Percentiles rank a stretch among this genome's conserved stretches.
These are phyloP conservation scores for Pythium aquatile DNA, from an alignment of 352 stramenopile species.

Conservation along the genomic window DNA sequence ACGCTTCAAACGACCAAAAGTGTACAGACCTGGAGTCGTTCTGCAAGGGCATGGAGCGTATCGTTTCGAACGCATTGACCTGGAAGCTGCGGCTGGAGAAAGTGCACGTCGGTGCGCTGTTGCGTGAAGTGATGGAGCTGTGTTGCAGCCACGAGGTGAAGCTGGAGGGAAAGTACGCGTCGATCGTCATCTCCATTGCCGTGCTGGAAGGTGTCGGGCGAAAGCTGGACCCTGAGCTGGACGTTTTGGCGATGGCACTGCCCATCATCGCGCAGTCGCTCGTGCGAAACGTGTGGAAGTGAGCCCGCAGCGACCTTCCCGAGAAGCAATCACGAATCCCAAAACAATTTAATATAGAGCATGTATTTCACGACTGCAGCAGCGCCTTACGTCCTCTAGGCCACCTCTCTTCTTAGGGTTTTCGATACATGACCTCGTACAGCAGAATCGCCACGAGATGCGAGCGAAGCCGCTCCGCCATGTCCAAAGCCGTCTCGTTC, in stretches of 20 bases:
- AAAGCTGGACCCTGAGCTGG: slow-evolving; percentile 90
- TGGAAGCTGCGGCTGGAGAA: slow-evolving; percentile 69
- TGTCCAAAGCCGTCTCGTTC: slow-evolving; percentile 75
- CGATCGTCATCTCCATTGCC: slow-evolving; percentile 93
- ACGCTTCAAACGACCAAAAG: slow-evolving; percentile 38
- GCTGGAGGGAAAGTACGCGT: slow-evolving; percentile 93
- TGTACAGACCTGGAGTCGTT: slow-evolving; percentile 77
- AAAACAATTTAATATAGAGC: slow-evolving; percentile 3
- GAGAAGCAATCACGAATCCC: too few relatives aligned
- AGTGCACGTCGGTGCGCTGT: slow-evolving; percentile 69
- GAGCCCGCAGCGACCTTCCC: background rate
- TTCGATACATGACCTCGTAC: slow-evolving; percentile 69
- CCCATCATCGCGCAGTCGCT: slow-evolving; percentile 93
- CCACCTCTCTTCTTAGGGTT: slow-evolving; percentile 10
- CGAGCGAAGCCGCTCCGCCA: slow-evolving; percentile 70
- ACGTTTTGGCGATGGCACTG: slow-evolving; percentile 86
- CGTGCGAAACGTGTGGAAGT: slow-evolving; percentile 65
- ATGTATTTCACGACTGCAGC: background rate
- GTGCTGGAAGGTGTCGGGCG: slow-evolving; percentile 92
- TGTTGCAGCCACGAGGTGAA: slow-evolving; percentile 92
- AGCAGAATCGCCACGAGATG: slow-evolving; percentile 74
- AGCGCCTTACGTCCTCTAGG: too few relatives aligned
- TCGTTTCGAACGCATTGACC: slow-evolving; percentile 61
- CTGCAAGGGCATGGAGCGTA: slow-evolving; percentile 64
- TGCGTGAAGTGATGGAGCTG: slow-evolving; percentile 85